Percentiles rank a stretch among this genome's conserved stretches.
Conservation (phyloP, 2,329 filamentous ascomycete genomes). For the Aspergillus sergii region DNA sequence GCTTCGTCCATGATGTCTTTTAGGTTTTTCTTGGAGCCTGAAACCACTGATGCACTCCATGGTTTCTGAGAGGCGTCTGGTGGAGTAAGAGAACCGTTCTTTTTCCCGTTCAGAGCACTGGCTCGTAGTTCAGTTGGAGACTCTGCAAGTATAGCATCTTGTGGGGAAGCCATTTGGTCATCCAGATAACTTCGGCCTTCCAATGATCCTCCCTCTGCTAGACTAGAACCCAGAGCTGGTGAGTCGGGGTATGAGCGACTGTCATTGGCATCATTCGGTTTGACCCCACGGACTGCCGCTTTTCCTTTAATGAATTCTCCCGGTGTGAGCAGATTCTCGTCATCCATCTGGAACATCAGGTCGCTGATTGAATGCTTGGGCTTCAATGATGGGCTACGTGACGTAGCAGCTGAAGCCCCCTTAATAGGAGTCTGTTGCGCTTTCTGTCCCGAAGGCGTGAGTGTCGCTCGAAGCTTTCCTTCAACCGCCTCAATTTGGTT, state of each 20-base stretch:
- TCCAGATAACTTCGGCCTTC: conserved; percentile 31
- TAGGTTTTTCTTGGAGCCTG: conserved; percentile 69
- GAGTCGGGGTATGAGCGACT: conserved; percentile 27
- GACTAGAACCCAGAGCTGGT: conserved; percentile 29
- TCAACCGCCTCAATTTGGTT: conserved; percentile 69
- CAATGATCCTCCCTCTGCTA: conserved; percentile 30
- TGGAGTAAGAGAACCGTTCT: conserved; percentile 27
- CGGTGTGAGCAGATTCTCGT: conserved; percentile 56
- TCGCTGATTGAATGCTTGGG: conserved; percentile 71
- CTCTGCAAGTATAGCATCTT: conserved; percentile 19
- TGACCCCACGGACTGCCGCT: conserved; percentile 24
- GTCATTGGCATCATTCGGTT: conserved; percentile 19
- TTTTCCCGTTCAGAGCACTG: conserved; percentile 24
- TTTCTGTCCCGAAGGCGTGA: conserved; percentile 47
- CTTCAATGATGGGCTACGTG: conserved; percentile 67
- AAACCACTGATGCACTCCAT: conserved; percentile 58
- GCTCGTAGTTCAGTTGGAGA: conserved; percentile 29
- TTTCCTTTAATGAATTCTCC: conserved; percentile 34
- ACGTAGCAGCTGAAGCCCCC: conserved; percentile 47
- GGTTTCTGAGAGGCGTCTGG: conserved; percentile 43
- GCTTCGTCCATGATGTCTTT: conserved; percentile 74
- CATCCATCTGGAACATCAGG: conserved; percentile 94
- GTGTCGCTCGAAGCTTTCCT: conserved; percentile 62
- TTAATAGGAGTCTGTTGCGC: conserved; percentile 46
- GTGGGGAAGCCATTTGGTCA: conserved; percentile 31